Evolutionary conservation across 306 rosid genomes (phyloP).

Genomic region (Vigna hirtella): DNA sequence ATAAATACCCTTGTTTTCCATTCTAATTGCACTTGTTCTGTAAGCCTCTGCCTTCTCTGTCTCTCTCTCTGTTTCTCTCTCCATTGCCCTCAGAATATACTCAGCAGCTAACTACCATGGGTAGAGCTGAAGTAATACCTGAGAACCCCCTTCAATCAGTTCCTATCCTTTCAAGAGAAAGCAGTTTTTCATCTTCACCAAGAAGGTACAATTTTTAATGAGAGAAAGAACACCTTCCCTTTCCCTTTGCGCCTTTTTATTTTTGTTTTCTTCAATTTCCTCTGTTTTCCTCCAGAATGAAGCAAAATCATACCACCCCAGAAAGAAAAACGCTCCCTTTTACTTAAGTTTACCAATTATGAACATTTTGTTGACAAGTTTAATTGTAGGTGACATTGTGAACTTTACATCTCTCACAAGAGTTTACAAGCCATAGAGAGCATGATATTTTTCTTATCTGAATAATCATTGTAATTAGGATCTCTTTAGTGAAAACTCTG

Average conservation of each 20-base stretch:
- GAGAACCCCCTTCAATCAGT: slow-evolving; percentile 63
- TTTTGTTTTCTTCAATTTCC: background rate
- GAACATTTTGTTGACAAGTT: background rate
- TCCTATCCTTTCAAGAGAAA: slow-evolving; percentile 58
- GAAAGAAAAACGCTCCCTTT: background rate
- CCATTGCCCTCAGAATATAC: background rate
- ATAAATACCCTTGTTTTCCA: slow-evolving; percentile 31
- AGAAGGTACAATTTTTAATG: slow-evolving; percentile 56
- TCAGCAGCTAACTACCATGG: slow-evolving; percentile 48
- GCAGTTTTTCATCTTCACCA: slow-evolving; percentile 44
- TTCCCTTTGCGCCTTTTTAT: background rate
- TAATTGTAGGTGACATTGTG: background rate
- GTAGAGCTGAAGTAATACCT: slow-evolving; percentile 66
- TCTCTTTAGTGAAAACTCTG: no score
- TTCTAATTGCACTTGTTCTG: background rate
- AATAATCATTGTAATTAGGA: background rate
- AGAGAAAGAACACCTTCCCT: background rate
- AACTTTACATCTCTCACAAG: background rate
- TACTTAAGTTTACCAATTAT: background rate
- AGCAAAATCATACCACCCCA: background rate
- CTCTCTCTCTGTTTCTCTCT: background rate
- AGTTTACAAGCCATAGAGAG: background rate
- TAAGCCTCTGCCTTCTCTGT: slow-evolving; percentile 24
- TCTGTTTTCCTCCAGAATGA: background rate
- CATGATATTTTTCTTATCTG: background rate